Conservation (phyloP, 768 basidiomycete genomes). For the Stropharia rugosoannulata region DNA sequence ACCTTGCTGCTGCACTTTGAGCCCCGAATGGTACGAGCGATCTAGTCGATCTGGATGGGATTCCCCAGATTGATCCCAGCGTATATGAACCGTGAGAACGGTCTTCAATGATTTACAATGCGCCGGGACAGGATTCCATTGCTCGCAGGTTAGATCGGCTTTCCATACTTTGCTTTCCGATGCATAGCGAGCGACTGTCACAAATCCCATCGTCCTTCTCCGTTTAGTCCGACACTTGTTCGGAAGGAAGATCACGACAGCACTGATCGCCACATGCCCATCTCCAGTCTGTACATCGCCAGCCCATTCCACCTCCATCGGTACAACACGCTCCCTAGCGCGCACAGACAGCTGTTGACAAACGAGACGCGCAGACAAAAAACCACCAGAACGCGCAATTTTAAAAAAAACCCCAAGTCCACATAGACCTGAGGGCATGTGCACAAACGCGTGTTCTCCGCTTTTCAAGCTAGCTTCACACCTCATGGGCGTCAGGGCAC, state of each 20-base stretch:
- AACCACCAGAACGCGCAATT: not conserved
- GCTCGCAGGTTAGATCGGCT: constrained; percentile 2
- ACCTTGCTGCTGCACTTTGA: constrained; percentile 25
- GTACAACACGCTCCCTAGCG: not conserved
- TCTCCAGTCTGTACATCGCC: not conserved
- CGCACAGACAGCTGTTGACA: too few relatives aligned
- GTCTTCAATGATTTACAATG: constrained; percentile 8
- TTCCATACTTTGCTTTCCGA: not conserved
- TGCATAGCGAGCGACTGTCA: not conserved
- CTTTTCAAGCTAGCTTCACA: too few relatives aligned
- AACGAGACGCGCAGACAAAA: not conserved
- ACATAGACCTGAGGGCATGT: not conserved
- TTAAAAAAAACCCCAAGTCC: not conserved
- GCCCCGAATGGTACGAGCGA: constrained; percentile 15
- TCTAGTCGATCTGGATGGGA: constrained; percentile 18
- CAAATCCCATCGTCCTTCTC: constrained; percentile 2
- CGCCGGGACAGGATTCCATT: constrained; percentile 11
- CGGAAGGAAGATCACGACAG: constrained; percentile 15
- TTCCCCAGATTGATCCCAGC: constrained; percentile 12
- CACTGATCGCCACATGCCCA: constrained; percentile 15
- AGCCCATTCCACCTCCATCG: not conserved
- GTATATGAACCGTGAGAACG: constrained; percentile 5
- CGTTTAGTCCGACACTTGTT: constrained; percentile 9
- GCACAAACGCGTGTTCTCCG: constrained; percentile 1
- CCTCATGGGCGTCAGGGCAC: constrained; percentile 12